These are phyloP conservation scores for Carex parvula DNA, from an alignment of 176 grass and related monocot species.

Conservation along the genomic window DNA sequence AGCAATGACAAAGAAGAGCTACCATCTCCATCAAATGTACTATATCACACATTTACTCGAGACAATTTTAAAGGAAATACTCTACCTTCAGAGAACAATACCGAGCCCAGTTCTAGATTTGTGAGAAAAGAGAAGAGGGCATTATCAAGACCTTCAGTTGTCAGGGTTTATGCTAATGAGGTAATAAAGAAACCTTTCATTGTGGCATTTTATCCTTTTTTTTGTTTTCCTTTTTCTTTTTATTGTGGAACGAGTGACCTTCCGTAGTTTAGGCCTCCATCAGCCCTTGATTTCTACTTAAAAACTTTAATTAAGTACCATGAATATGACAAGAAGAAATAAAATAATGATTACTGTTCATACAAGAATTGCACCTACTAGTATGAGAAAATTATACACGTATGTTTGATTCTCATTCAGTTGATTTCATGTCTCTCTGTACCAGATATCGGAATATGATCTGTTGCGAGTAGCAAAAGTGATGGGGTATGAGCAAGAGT, in stretches of 20 bases:
- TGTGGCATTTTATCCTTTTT: conserved; percentile 14
- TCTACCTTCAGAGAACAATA: conserved; percentile 15
- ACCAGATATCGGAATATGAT: conserved; percentile 82
- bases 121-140: conserved; percentile 34
- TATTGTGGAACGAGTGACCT: background rate
- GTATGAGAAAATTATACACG: background rate
- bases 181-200: conserved; percentile 24
- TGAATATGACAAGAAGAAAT: conserved; percentile 10
- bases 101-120: conserved; percentile 21
- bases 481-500: conserved; percentile 81
- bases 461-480: conserved; percentile 80
- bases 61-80: conserved; percentile 37
- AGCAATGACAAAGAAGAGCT: conserved; percentile 46
- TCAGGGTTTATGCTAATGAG: conserved; percentile 75
- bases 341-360: conserved; percentile 16
- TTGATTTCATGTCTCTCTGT: conserved; percentile 23
- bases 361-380: background rate
- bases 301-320: background rate
- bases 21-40: conserved; percentile 36
- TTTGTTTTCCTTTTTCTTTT: conserved; percentile 2
- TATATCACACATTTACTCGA: conserved; percentile 36
- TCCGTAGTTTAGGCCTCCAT: background rate
- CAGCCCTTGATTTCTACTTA: background rate
- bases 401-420: background rate
- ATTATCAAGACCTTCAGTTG: conserved; percentile 40